Percentiles rank a stretch among this genome's conserved stretches.
Evolutionary conservation across 2,329 filamentous ascomycete species (phyloP).

Genomic region (Diaporthe longicolla): DNA sequence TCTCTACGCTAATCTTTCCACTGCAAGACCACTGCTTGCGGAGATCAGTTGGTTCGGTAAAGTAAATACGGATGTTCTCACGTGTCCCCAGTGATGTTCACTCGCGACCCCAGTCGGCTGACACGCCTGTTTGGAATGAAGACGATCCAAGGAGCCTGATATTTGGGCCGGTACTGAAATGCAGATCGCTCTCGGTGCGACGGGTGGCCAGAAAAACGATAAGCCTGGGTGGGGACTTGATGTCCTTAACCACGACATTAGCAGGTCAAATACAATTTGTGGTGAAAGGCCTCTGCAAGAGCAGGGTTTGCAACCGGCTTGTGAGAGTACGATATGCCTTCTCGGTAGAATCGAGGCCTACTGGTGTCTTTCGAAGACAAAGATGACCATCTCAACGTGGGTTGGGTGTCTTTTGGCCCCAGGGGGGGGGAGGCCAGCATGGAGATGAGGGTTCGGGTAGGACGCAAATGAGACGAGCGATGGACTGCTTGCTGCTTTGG

Average conservation of each 20-base stretch:
- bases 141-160: neutral
- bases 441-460: neutral
- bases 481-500: too few relatives aligned
- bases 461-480: neutral
- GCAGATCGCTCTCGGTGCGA: neutral
- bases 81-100: neutral
- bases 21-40: neutral
- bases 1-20: neutral
- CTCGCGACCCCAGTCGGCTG: neutral
- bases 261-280: neutral
- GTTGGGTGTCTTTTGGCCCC: neutral
- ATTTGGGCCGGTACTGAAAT: neutral
- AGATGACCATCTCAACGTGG: neutral
- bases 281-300: neutral
- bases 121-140: neutral
- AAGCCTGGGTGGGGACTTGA: neutral
- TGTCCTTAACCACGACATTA: neutral
- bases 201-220: neutral
- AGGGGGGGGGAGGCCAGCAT: too few relatives aligned
- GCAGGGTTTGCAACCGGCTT: too few relatives aligned
- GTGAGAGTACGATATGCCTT: neutral
- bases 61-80: neutral
- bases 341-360: neutral
- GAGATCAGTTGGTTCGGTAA: neutral
- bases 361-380: neutral